Base-by-base conservation (phyloP, 495 filamentous ascomycete species). In the Aspergillus affinis region DNA sequence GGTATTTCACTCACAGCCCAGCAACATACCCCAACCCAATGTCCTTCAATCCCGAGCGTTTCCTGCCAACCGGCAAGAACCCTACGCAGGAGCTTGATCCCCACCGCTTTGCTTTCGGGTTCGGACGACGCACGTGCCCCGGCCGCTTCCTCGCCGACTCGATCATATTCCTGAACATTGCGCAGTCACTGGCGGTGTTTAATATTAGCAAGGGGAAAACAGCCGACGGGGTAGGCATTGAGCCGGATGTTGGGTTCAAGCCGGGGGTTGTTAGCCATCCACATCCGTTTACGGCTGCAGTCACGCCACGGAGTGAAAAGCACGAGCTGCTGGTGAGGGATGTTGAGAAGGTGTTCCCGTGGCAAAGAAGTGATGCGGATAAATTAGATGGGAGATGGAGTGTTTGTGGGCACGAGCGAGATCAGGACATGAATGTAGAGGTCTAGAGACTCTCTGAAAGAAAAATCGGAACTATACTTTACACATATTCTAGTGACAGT, bases 191-290 rank as follows among this genome's bases (percentile, higher is more conserved):
- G 6, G 73, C 79, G 0, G 72, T 72, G 0, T 81, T 82, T 55
- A 62, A 69, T 7, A 75, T 81, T 15, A 51, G 52, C 20, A 76
- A 70, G 59, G 17, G 60, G 2, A 54, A 68, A 2, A 65, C 70
- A 6, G 51, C 70, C 48, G 74, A 71, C 0, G 64, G 73, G 0
- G 61, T 63, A n/a, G 64, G 61, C 9, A 52, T 72, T 18, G 70
- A 75, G 2, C 57, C 71, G 4, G 51, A 59, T 15, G 27, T 72
- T n/a, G n/a, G 1, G 13, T 76, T 73, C 30, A 45, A 66, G 3
- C 65, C 74, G 0, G 78, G 78, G 13, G 62, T 78, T 9, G 65
- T 78, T 23, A 74, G 68, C 49, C 76, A 77, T 53, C 76, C 76
- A 2, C 62, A 65, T 2, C 75, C 75, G 10, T 80, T 66, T 55